Evolutionary conservation across 495 filamentous ascomycete genomes (phyloP), one percentile per base, ranked within the genome.

Genomic region (Hypoxylon subgilvum): DNA sequence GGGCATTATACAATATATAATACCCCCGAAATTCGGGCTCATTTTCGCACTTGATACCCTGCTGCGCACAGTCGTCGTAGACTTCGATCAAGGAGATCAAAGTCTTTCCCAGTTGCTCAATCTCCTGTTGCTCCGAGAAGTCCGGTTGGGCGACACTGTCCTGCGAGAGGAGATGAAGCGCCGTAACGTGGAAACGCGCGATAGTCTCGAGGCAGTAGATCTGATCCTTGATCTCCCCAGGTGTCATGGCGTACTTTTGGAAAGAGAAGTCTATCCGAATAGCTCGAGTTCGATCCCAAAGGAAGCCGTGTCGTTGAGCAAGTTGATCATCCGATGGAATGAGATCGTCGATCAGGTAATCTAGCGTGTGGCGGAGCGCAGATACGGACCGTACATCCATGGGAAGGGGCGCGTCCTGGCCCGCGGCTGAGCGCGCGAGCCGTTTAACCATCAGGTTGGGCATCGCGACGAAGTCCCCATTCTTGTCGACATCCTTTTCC

Each of bases 11-110:
- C 45, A 97, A 80, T 61, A 97, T 86, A 51, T 88, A 89, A 69
- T 96, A 97, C 1, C 92, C 88, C 32, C 90, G 83, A 62, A 97
- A 96, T 69, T 99, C 94, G 10, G 86, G 77, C 68, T 97, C 94
- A 59, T 96, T 95, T 43, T 74, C 68, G 43, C 79, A 82, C 10
- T 50, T 35, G 17, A 82, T 74, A 1, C 65, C 66, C 42, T 77
- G 76, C 13, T 73, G 70, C 16, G 71, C 74, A 67, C 86, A 87
- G 53, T 91, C 87, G 46, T 96, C 91, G 66, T 96, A 96, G 52
- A 92, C 87, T 55, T 95, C 89, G 68, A 91, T 88, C 2, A 99
- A 76, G 0, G 93, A 95, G 4, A 94, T 79, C 43, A 97, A 80
- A 0, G 92, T 89, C 62, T 92, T 89, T 61, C 88, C 87, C 10